Evolutionary conservation across 768 basidiomycete species (phyloP).

Genomic region (Astraeus odoratus): DNA sequence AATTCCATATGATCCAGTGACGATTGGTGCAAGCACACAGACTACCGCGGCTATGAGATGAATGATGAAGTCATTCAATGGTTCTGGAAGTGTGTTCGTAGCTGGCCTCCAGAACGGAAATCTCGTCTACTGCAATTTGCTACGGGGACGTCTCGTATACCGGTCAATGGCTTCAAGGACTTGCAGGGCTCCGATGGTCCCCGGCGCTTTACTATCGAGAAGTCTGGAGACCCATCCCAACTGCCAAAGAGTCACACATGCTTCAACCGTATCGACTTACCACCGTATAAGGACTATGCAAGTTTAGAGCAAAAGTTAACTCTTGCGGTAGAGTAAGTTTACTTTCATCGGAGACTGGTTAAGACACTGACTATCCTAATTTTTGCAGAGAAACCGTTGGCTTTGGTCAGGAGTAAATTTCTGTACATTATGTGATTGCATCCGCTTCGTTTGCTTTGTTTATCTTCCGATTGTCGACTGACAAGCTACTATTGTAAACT

Average conservation of each 20-base stretch:
- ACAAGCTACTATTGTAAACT: neutral
- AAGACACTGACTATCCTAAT: conserved; percentile 10
- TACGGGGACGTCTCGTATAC: conserved; percentile 93
- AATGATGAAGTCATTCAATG: conserved; percentile 96
- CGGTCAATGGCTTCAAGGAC: conserved; percentile 98
- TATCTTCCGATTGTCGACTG: conserved; percentile 8
- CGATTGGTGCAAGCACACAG: conserved; percentile 99
- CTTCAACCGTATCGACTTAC: conserved; percentile 95
- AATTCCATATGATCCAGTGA: conserved; percentile 43
- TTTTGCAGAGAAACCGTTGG: conserved; percentile 78
- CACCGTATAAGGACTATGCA: conserved; percentile 96
- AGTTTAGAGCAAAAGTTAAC: conserved; percentile 93
- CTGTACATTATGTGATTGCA: neutral
- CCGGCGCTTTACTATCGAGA: conserved; percentile 96
- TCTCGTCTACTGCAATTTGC: conserved; percentile 94
- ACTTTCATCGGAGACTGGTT: conserved; percentile 4
- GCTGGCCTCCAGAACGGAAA: conserved; percentile 98
- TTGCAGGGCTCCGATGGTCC: conserved; percentile 97
- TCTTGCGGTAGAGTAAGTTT: conserved; percentile 82
- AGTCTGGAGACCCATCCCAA: conserved; percentile 94
- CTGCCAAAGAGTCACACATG: conserved; percentile 95
- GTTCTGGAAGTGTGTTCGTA: conserved; percentile 99
- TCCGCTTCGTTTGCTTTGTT: neutral
- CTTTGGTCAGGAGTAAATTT: conserved; percentile 82
- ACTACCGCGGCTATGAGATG: conserved; percentile 94